Evolutionary conservation across 805 yeast species (phyloP).

Genomic region (Suhomyces vadensis): DNA sequence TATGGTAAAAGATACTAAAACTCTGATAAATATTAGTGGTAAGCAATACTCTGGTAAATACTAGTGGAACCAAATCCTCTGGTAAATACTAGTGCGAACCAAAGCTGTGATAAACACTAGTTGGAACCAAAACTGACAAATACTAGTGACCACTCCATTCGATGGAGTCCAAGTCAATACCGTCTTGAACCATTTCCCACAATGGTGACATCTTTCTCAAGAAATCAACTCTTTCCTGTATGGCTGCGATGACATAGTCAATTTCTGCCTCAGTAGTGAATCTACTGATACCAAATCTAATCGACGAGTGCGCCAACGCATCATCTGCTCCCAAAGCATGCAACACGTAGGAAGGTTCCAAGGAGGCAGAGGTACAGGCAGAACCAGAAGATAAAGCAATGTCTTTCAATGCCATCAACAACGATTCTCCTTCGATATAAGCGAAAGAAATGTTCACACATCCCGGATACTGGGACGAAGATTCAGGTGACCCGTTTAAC

Average conservation of each 20-base stretch:
- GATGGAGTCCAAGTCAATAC: constrained; percentile 88
- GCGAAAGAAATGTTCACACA: constrained; percentile 97
- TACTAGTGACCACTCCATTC: constrained; percentile 95
- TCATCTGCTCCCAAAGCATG: constrained; percentile 98
- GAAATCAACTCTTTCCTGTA: constrained; percentile 84
- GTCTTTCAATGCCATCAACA: constrained; percentile 96
- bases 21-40: too few species aligned
- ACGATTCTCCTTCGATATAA: constrained; percentile 95
- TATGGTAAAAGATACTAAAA: too few species aligned
- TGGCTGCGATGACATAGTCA: constrained; percentile 89
- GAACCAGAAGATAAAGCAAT: constrained; percentile 96
- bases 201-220: constrained; percentile 90
- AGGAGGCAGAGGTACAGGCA: constrained; percentile 97
- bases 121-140: not conserved
- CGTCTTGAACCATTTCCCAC: constrained; percentile 99
- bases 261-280: constrained; percentile 96
- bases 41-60: too few species aligned
- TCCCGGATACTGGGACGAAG: constrained; percentile 64
- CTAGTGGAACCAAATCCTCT: too few species aligned
- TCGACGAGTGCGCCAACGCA: constrained; percentile 97
- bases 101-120: too few species aligned
- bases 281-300: constrained; percentile 95
- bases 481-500: constrained; percentile 75
- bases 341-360: constrained; percentile 95
- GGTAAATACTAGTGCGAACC: too few species aligned